Evolutionary conservation across 768 basidiomycete species (phyloP).

Genomic region (Boletus pseudopeckii): DNA sequence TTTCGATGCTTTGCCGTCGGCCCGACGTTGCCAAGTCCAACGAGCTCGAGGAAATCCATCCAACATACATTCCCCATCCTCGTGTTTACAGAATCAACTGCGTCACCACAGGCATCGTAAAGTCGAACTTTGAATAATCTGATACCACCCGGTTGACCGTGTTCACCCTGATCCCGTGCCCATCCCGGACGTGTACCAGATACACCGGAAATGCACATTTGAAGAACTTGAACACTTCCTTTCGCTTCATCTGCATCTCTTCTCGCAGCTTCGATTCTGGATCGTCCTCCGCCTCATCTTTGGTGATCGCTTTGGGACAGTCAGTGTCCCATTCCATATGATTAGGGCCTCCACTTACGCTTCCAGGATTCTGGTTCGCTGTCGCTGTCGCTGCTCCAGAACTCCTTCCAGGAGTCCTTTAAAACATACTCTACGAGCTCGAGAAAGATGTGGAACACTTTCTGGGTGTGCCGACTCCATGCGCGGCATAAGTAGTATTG

Average conservation of each 20-base stretch:
- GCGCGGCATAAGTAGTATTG: conserved; percentile 21
- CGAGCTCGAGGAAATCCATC: too few relatives aligned
- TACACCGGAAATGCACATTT: conserved; percentile 14
- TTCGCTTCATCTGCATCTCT: conserved; percentile 17
- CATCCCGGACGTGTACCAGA: conserved; percentile 13
- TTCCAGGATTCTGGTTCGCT: not conserved
- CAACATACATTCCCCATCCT: too few relatives aligned
- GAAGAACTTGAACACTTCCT: conserved; percentile 16
- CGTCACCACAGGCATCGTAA: conserved; percentile 16
- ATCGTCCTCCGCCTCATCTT: conserved; percentile 1
- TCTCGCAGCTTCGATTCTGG: conserved; percentile 6
- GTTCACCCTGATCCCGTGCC: conserved; percentile 15
- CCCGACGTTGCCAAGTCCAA: too few relatives aligned
- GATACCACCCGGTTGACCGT: conserved; percentile 11
- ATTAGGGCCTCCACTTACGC: conserved; percentile 1
- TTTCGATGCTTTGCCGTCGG: too few relatives aligned
- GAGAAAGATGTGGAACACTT: conserved; percentile 15
- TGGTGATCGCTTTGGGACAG: not conserved
- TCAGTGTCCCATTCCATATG: not conserved
- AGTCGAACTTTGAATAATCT: conserved; percentile 14
- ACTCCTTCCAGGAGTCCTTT: not conserved
- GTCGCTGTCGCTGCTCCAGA: not conserved
- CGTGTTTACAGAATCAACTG: conserved; percentile 16
- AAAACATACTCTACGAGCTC: conserved; percentile 17
- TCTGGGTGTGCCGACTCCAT: conserved; percentile 16